Base-by-base conservation (phyloP, 257 asterid species). In the Scutellaria minor region DNA sequence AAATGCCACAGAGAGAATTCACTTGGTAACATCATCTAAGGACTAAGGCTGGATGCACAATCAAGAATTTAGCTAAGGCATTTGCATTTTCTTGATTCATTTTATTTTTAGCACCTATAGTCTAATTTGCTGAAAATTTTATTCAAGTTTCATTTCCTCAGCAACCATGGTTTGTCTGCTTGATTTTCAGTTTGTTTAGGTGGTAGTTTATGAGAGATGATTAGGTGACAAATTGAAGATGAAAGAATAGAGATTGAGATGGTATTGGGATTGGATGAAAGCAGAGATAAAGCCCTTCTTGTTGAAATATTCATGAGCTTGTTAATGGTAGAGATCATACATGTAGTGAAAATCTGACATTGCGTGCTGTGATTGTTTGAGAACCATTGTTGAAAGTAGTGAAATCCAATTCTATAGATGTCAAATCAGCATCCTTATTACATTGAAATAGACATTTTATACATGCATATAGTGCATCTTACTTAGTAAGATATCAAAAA, bases 381-480 rank as follows among this genome's bases (percentile, higher is more conserved):
- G 6, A 72, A 8, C 44, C 62, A 55, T 61, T 41, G 6, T 55
- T 46, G 31, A 51, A 39, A 60, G 73, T 54, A 57, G 56, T 63
- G 37, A 64, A 77, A 68, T 14, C 70, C 55, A 78, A 15, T 65
- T 66, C 48, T 37, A 8, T 57, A 35, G 35, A 52, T 56, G 13
- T 74, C 68, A 71, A 27, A 6, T n/a, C 10, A 31, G 13, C 61
- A 18, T 56, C 68, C 52, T 68, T 76, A 63, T 67, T 75, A 77
- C 78, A 71, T 57, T 51, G 12, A 22, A 48, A 70, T 53, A 12
- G 46, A 79, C 39, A 46, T 46, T 37, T 31, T 37, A 66, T 57
- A 31, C 24, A 74, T 76, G 50, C 82, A 78, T 67, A 58, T 39
- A 27, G 41, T 63, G 14, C 24, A 50, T 67, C 76, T 69, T 66